Conservation (phyloP, 2,329 filamentous ascomycete genomes). For the Fusarium citri region DNA sequence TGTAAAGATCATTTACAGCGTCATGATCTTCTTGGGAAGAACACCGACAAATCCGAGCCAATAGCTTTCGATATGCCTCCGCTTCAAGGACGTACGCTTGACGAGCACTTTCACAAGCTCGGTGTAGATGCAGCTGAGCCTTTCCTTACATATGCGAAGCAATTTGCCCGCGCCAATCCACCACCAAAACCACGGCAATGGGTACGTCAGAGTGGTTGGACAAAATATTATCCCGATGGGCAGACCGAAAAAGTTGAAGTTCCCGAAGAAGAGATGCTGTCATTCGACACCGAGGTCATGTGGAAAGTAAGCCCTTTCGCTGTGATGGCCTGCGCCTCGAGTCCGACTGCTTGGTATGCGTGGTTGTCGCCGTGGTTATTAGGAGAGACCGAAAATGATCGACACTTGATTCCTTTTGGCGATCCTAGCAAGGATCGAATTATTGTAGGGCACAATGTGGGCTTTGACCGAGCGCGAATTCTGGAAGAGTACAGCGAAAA, state of each 20-base stretch:
- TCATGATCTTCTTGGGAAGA: conserved; percentile 92
- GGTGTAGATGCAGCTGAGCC: conserved; percentile 90
- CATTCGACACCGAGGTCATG: conserved; percentile 97
- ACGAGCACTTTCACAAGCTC: conserved; percentile 93
- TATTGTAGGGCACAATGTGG: conserved; percentile 93
- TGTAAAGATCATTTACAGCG: conserved; percentile 84
- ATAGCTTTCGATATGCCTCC: conserved; percentile 87
- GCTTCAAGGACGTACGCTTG: conserved; percentile 82
- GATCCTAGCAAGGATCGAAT: conserved; percentile 79
- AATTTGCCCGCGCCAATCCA: conserved; percentile 74
- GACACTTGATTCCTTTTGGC: conserved; percentile 88
- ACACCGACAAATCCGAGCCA: conserved; percentile 78
- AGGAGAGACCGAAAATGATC: conserved; percentile 79
- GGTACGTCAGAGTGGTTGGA: conserved; percentile 88
- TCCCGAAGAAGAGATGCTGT: conserved; percentile 84
- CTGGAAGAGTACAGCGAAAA: conserved; percentile 87
- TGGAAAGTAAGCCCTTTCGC: conserved; percentile 93
- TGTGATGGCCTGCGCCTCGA: conserved; percentile 95
- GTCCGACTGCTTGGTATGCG: conserved; percentile 92
- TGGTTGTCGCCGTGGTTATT: conserved; percentile 98
- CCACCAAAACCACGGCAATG: conserved; percentile 75
- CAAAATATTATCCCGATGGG: conserved; percentile 85
- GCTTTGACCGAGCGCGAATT: conserved; percentile 90
- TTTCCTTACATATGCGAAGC: conserved; percentile 79
- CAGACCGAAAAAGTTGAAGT: conserved; percentile 75